Percentiles rank a stretch among this genome's conserved stretches.
These are phyloP conservation scores for Hypocreales sp. DNA, from an alignment of 2,329 filamentous ascomycete genomes.

Conservation along the genomic window DNA sequence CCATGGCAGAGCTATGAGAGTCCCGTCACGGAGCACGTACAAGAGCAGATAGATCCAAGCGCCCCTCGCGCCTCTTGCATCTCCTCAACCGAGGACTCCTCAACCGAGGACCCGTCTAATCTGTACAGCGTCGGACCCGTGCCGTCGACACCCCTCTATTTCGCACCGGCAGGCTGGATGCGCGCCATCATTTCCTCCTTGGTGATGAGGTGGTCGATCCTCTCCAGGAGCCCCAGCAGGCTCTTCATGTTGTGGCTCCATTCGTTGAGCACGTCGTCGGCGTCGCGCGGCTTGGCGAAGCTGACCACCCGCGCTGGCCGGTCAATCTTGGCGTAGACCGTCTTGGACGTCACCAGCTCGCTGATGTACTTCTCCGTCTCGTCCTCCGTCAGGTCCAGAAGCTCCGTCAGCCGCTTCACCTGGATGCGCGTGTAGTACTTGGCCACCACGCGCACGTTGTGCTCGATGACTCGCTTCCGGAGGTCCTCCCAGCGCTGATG, in stretches of 20 bases:
- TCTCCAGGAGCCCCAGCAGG: conserved; percentile 67
- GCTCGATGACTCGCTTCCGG: conserved; percentile 96
- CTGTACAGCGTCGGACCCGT: conserved; percentile 16
- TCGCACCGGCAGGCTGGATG: conserved; percentile 52
- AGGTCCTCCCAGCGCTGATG: conserved; percentile 83
- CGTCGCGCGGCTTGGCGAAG: conserved; percentile 88
- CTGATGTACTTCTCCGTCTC: conserved; percentile 99
- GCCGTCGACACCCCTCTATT: conserved; percentile 10
- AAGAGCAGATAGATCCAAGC: conserved; percentile 6
- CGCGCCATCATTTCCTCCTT: conserved; percentile 99
- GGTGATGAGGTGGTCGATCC: conserved; percentile 94
- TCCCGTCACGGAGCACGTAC: not conserved
- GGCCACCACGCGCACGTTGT: conserved; percentile 93
- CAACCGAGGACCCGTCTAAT: conserved; percentile 16
- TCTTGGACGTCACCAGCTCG: conserved; percentile 92
- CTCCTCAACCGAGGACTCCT: too few species aligned
- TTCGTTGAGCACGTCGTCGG: conserved; percentile 92
- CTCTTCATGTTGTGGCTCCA: conserved; percentile 99
- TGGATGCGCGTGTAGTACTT: conserved; percentile 98
- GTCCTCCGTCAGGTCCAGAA: conserved; percentile 83
- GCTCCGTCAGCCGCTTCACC: conserved; percentile 75
- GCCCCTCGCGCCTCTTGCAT: conserved; percentile 12
- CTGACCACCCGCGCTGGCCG: conserved; percentile 81
- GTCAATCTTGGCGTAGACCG: conserved; percentile 95
- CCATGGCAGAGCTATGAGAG: conserved; percentile 10